Percentiles rank a stretch among this genome's conserved stretches.
Evolutionary conservation across 345 rosid species (phyloP).

Genomic region (Populus simonii): DNA sequence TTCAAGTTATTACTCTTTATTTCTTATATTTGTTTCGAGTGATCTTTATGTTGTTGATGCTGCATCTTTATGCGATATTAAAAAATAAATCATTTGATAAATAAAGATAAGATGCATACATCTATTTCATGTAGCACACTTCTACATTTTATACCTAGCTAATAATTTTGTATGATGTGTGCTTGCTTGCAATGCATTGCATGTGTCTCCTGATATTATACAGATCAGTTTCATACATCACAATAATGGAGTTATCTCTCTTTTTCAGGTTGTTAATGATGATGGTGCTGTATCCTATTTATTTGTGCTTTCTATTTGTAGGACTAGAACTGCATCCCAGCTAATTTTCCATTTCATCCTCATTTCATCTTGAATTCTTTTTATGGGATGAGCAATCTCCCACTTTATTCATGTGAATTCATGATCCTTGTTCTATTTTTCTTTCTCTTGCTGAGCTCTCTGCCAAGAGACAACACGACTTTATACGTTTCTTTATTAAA

Average conservation of each 20-base stretch:
- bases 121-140: too few species aligned
- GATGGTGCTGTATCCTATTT: conserved; percentile 92
- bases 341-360: neutral
- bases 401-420: neutral
- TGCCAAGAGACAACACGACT: neutral
- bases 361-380: neutral
- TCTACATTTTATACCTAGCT: too few species aligned
- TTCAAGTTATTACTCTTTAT: neutral
- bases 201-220: neutral
- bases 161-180: too few species aligned
- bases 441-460: neutral
- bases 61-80: neutral
- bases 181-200: neutral
- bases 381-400: neutral
- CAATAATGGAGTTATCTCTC: neutral
- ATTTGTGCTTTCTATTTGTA: neutral
- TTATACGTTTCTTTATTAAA: neutral
- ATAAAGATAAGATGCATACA: neutral
- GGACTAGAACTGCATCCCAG: neutral
- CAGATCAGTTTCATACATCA: neutral
- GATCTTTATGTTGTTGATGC: neutral
- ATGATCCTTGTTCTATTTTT: neutral
- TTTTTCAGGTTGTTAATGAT: conserved; percentile 73
- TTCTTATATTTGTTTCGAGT: neutral
- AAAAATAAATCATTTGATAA: too few species aligned